Conservation (phyloP, 1,284 basidiomycete species). For the Neonothopanus nambi region DNA sequence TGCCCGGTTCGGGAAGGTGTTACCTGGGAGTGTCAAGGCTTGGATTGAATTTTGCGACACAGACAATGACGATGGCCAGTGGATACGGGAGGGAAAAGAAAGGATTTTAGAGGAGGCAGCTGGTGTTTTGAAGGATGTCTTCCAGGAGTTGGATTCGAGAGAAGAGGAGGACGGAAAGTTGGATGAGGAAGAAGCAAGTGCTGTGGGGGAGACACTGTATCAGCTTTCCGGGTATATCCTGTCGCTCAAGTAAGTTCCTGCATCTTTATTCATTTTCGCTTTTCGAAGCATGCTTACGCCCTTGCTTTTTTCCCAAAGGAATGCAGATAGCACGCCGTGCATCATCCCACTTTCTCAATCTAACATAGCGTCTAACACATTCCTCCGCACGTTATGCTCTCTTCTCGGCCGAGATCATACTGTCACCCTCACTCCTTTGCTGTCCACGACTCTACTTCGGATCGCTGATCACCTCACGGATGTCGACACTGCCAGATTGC, state of each 20-base stretch:
- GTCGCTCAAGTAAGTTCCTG: slow-evolving; percentile 36
- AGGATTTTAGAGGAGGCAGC: slow-evolving; percentile 67
- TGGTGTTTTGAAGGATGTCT: slow-evolving; percentile 65
- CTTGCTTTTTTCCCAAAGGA: slow-evolving; percentile 37
- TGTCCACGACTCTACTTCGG: slow-evolving; percentile 60
- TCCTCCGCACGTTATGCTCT: slow-evolving; percentile 58
- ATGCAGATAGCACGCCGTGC: slow-evolving; percentile 49
- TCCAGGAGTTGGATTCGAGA: slow-evolving; percentile 67
- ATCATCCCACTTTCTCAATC: slow-evolving; percentile 48
- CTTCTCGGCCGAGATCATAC: slow-evolving; percentile 62
- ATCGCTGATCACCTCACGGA: slow-evolving; percentile 51
- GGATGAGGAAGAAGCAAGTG: slow-evolving; percentile 65
- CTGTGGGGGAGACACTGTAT: slow-evolving; percentile 59
- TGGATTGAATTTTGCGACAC: slow-evolving; percentile 50
- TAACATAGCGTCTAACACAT: slow-evolving; percentile 41
- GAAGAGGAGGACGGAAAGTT: slow-evolving; percentile 48
- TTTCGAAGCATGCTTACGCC: slow-evolving; percentile 6
- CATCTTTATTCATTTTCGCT: slow-evolving; percentile 19
- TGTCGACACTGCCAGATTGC: slow-evolving; percentile 52
- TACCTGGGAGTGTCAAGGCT: slow-evolving; percentile 50
- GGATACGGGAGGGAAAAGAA: slow-evolving; percentile 43
- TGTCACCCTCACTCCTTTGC: slow-evolving; percentile 54
- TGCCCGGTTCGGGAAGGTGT: slow-evolving; percentile 51
- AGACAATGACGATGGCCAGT: slow-evolving; percentile 17
- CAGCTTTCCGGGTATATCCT: slow-evolving; percentile 61